Evolutionary conservation across 345 rosid genomes (phyloP).

Genomic region (Populus pruinosa): DNA sequence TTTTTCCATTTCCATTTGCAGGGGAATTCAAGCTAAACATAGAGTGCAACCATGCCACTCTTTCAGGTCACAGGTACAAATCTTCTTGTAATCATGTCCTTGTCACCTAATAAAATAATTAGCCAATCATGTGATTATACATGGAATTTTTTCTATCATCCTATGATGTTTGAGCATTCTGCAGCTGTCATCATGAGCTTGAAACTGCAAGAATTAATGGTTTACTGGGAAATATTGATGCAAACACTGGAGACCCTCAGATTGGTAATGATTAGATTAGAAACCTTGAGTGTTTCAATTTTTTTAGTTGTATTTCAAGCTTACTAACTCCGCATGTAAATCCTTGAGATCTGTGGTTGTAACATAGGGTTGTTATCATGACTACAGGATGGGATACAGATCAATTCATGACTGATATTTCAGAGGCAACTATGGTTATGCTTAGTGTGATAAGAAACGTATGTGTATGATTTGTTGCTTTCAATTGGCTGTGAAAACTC

Average conservation of each 20-base stretch:
- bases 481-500: background rate
- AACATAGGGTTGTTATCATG: background rate
- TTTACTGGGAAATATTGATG: slow-evolving; percentile 83
- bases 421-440: slow-evolving; percentile 91
- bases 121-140: background rate
- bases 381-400: slow-evolving; percentile 92
- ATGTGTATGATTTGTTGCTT: slow-evolving; percentile 12
- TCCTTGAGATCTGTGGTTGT: background rate
- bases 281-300: background rate
- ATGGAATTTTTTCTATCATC: background rate
- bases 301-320: background rate
- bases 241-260: slow-evolving; percentile 94
- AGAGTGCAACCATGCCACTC: slow-evolving; percentile 96
- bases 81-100: no score
- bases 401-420: slow-evolving; percentile 78
- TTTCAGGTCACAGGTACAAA: slow-evolving; percentile 78
- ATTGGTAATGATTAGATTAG: slow-evolving; percentile 41
- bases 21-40: slow-evolving; percentile 84
- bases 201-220: slow-evolving; percentile 90
- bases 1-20: slow-evolving; percentile 16
- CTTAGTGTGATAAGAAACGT: slow-evolving; percentile 83
- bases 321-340: no score
- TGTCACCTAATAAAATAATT: background rate
- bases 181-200: slow-evolving; percentile 90
- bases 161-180: slow-evolving; percentile 1